Conservation (phyloP, 495 filamentous ascomycete species). For the Tuber brumale region DNA sequence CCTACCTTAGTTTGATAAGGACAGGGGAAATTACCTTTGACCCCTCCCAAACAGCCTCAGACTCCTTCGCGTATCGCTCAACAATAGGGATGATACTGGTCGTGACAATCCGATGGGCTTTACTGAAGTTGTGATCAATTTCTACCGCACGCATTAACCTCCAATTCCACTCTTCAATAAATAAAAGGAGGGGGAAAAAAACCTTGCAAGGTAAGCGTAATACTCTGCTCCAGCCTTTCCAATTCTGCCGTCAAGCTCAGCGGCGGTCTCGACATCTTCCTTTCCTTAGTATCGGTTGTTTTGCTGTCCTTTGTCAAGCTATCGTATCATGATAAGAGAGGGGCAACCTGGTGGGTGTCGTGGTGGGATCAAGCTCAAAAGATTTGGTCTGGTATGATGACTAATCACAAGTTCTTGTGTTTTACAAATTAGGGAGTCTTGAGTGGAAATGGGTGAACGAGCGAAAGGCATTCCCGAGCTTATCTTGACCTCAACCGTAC, state of each 20-base stretch:
- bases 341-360: neutral
- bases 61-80: slow-evolving; percentile 94
- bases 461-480: neutral
- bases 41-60: slow-evolving; percentile 89
- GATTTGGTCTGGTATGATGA: neutral
- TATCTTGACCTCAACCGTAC: neutral
- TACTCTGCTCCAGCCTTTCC: slow-evolving; percentile 92
- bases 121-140: slow-evolving; percentile 97
- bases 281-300: neutral
- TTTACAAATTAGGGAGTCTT: neutral
- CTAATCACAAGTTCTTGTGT: neutral
- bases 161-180: neutral
- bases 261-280: slow-evolving; percentile 41
- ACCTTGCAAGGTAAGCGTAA: slow-evolving; percentile 94
- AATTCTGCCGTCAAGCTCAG: slow-evolving; percentile 88
- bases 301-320: neutral
- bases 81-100: slow-evolving; percentile 87
- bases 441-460: neutral
- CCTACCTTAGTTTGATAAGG: neutral
- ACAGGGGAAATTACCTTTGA: slow-evolving; percentile 59
- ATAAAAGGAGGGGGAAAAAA: slow-evolving; percentile 23
- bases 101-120: slow-evolving; percentile 92
- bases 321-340: neutral
- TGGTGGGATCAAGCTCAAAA: neutral
- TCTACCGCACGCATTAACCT: slow-evolving; percentile 49